A percentile compares a stretch with the other conserved stretches of the same genome.
phyloP scores from a whole-genome alignment of 306 rosid species.

The Malus fusca region DNA sequence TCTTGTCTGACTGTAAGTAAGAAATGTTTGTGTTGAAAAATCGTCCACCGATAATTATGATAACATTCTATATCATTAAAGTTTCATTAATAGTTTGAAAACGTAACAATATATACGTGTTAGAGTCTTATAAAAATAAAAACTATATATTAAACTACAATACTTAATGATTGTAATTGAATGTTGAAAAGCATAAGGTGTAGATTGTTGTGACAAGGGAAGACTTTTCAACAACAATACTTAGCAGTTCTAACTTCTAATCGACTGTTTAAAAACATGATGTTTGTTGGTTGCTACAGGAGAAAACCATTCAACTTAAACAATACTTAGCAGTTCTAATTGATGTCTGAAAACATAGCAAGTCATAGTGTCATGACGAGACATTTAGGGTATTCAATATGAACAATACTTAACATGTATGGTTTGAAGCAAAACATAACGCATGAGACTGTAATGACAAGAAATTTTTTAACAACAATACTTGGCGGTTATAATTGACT shows the following conservation, averaged over 20 bases:
- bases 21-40: not conserved
- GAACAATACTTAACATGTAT: too few species aligned
- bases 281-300: not conserved
- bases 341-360: too few species aligned
- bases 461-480: too few species aligned
- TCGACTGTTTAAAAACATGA: not conserved
- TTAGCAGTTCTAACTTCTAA: too few species aligned
- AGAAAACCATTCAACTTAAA: not conserved
- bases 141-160: too few species aligned
- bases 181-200: not conserved
- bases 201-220: not conserved
- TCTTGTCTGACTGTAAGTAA: not conserved
- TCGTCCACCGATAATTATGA: not conserved
- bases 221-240: not conserved
- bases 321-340: not conserved
- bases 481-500: not conserved
- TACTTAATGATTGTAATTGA: not conserved
- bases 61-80: not conserved
- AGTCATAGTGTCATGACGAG: too few species aligned
- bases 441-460: too few species aligned
- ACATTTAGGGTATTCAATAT: too few species aligned
- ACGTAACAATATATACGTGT: too few species aligned
- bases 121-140: too few species aligned
- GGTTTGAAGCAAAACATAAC: too few species aligned
- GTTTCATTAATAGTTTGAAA: too few species aligned